phyloP scores from a whole-genome alignment of 805 yeast species.

The Isabelozyma heimii region DNA sequence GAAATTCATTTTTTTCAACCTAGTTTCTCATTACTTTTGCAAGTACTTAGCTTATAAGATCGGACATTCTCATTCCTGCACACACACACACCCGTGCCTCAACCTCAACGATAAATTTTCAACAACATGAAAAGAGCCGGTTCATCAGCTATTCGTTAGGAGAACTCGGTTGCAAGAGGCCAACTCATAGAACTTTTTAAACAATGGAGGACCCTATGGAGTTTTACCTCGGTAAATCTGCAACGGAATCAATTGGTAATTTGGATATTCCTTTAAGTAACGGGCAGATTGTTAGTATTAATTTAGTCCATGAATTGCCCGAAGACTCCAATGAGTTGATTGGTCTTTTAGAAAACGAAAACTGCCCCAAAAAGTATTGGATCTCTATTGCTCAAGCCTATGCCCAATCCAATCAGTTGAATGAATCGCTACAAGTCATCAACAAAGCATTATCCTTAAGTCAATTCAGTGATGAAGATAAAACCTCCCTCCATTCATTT shows the following conservation, averaged over 20 bases:
- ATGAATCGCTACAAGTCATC: constrained; percentile 64
- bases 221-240: constrained; percentile 32
- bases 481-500: constrained; percentile 55
- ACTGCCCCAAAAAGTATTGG: constrained; percentile 78
- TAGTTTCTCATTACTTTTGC: too few species aligned
- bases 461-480: constrained; percentile 38
- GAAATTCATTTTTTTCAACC: not conserved
- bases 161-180: too few species aligned
- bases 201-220: constrained; percentile 19
- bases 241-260: constrained; percentile 23
- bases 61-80: not conserved
- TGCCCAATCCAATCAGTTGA: constrained; percentile 54
- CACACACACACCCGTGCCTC: not conserved
- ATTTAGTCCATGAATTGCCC: constrained; percentile 76
- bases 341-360: constrained; percentile 75
- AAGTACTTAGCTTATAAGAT: not conserved
- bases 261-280: constrained; percentile 74
- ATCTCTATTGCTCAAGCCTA: constrained; percentile 79
- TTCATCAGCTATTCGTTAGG: too few species aligned
- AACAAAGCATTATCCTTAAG: constrained; percentile 52
- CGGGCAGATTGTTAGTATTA: constrained; percentile 80
- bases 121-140: not conserved
- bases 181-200: too few species aligned
- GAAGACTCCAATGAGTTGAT: constrained; percentile 86
- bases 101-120: not conserved